Base-by-base conservation (phyloP, 495 filamentous ascomycete genomes). In the Chaetomium tenue region DNA sequence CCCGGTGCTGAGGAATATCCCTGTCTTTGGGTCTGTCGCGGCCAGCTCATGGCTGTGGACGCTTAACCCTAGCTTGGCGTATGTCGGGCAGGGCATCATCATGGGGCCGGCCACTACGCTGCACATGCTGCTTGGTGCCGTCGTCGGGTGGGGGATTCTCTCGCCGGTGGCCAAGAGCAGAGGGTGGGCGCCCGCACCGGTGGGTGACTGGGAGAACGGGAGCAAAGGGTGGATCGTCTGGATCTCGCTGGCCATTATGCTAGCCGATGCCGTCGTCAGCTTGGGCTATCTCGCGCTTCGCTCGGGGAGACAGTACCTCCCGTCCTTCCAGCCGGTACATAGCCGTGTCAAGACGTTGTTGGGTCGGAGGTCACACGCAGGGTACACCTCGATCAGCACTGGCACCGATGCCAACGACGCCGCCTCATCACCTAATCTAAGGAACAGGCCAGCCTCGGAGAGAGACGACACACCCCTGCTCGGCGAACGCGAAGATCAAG, bases 211-310 rank as follows among this genome's bases (percentile, higher is more conserved):
- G 95, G 87, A 88, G 61, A 84, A 79, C 39, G 94, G 94, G 8
- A 94, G 89, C 72, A 96, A 97, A 79, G 94, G 93, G 23, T 99
- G 94, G 94, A 97, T 99, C 63, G 90, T 98, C 0, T 99, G 94
- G 94, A 79, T 93, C 2, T 93, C 90, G 62, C 76, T 99, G 37
- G 91, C 94, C 1, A 95, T 99, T 66, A 99, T 99, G 94, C 84
- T 99, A 65, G 89, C 91, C 9, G 94, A 99, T 76, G 90, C 93
- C 2, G 78, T 98, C 5, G 83, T 97, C 59, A 97, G 90, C 68
- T 83, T 99, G 22, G 87, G 90, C 5, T 92, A 91, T 79, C 81
- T 99, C 26, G 81, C 91, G 7, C 61, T 89, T 12, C 86, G 84
- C 30, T 73, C 72, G 6, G 56, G 25, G n/a, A 30, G n/a, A 15